Conservation (phyloP, 148 eudicot genomes). For the Camellia lanceoleosa region DNA sequence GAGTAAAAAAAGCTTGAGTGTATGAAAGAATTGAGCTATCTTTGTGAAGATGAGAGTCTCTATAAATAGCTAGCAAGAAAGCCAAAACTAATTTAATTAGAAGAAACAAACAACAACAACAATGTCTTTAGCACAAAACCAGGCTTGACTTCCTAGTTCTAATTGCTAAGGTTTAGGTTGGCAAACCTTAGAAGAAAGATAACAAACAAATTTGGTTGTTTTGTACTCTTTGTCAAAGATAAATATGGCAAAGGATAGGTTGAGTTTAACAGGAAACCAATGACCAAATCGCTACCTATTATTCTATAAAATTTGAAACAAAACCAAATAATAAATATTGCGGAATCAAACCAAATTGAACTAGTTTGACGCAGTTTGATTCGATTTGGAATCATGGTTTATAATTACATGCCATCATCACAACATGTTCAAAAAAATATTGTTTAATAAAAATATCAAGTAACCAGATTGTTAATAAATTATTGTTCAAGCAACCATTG, state of each 20-base stretch:
- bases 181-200: conserved; percentile 36
- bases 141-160: conserved; percentile 26
- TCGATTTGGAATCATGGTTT: no score
- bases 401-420: no score
- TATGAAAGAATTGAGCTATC: neutral
- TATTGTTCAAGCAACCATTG: no score
- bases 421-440: no score
- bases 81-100: neutral
- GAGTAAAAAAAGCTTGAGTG: neutral
- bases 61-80: conserved; percentile 15
- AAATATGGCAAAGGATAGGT: neutral
- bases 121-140: conserved; percentile 3
- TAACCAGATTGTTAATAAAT: no score
- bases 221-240: conserved; percentile 11
- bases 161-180: conserved; percentile 15
- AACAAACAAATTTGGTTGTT: conserved; percentile 15
- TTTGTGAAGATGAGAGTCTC: neutral
- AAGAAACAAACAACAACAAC: neutral
- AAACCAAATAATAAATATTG: no score
- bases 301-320: no score
- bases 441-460: no score
- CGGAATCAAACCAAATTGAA: no score
- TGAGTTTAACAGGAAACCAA: no score
- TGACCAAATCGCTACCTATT: no score
- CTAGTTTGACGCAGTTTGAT: no score